phyloP scores from a whole-genome alignment of 352 stramenopile genomes.

The Globisporangium iwayamae region DNA sequence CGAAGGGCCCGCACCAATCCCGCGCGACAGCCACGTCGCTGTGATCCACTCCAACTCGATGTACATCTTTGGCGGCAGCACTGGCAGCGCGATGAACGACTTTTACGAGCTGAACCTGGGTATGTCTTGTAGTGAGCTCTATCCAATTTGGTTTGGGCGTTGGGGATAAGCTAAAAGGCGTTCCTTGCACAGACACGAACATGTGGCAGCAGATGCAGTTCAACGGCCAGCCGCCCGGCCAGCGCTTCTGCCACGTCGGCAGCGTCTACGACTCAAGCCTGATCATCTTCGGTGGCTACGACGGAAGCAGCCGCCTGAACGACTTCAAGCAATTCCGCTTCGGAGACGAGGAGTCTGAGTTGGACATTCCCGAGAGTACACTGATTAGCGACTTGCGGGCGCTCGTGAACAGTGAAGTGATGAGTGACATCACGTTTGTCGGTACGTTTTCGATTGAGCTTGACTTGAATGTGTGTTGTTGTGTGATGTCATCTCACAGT shows the following conservation, averaged over 20 bases:
- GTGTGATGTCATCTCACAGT: neutral
- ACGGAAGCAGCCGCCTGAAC: conserved; percentile 93
- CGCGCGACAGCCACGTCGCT: conserved; percentile 95
- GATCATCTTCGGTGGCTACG: conserved; percentile 96
- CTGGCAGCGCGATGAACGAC: conserved; percentile 96
- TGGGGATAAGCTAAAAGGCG: neutral
- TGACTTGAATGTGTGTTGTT: neutral
- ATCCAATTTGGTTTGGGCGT: neutral
- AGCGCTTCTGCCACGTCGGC: conserved; percentile 97
- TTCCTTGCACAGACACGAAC: conserved; percentile 39
- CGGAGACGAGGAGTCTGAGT: conserved; percentile 68
- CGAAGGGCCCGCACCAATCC: conserved; percentile 89
- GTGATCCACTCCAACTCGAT: conserved; percentile 93
- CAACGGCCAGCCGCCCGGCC: conserved; percentile 78
- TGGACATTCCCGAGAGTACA: conserved; percentile 85
- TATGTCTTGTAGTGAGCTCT: conserved; percentile 15
- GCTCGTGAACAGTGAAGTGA: conserved; percentile 82
- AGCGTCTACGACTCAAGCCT: conserved; percentile 90
- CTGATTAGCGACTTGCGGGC: conserved; percentile 68
- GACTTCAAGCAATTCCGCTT: conserved; percentile 94
- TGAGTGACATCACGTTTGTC: conserved; percentile 88
- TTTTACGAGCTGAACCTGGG: conserved; percentile 93
- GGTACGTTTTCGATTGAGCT: conserved; percentile 32
- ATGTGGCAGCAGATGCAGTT: conserved; percentile 74
- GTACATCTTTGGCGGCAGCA: conserved; percentile 96